Evolutionary conservation across 345 rosid species (phyloP).

Genomic region (Salix suchowensis): DNA sequence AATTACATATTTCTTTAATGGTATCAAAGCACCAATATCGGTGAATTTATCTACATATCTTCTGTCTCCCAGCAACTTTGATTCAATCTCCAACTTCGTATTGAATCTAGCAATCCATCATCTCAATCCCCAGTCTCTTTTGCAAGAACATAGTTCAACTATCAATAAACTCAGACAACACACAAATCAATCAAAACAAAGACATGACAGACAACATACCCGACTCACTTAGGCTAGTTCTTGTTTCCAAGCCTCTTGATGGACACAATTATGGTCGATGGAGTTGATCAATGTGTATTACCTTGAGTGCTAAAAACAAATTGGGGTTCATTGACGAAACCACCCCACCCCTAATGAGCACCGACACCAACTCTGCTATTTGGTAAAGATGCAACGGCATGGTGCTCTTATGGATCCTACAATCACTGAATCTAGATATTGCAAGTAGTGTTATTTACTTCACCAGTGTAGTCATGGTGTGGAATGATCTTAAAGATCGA

Average conservation of each 20-base stretch:
- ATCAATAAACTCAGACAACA: too few species aligned
- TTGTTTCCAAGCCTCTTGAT: not conserved
- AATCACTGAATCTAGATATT: not conserved
- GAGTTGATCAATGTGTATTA: not conserved
- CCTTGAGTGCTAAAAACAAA: slow-evolving; percentile 2
- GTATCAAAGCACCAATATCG: too few species aligned
- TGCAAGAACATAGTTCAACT: too few species aligned
- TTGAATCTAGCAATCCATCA: too few species aligned
- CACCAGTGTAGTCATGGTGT: not conserved
- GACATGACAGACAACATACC: not conserved
- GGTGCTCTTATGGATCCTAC: not conserved
- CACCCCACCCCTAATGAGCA: not conserved
- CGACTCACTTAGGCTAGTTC: not conserved
- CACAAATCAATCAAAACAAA: not conserved
- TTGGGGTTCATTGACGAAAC: not conserved
- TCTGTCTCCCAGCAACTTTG: too few species aligned
- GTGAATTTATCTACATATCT: too few species aligned
- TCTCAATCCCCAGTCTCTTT: too few species aligned
- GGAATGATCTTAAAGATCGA: not conserved
- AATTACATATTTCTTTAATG: too few species aligned
- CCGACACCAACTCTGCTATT: not conserved
- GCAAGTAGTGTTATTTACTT: not conserved
- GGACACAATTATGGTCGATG: not conserved
- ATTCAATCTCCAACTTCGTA: too few species aligned
- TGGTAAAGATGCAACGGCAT: slow-evolving; percentile 6